These are phyloP conservation scores for Herpetomonas samuelpessoai DNA, from an alignment of 208 protist genomes.

Conservation along the genomic window DNA sequence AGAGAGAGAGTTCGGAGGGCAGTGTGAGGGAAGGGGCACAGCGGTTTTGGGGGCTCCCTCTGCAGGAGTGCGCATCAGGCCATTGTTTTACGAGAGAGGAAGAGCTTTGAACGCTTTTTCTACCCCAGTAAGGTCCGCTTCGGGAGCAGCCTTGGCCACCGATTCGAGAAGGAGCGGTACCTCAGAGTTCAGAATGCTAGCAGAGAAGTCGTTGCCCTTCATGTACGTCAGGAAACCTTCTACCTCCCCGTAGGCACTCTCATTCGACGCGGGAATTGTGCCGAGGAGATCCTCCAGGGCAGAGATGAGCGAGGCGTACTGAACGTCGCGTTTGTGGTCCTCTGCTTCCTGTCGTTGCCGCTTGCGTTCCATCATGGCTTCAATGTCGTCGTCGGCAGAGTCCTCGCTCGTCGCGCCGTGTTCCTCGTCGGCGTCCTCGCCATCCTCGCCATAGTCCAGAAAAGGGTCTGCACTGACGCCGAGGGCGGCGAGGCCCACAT, in stretches of 20 bases:
- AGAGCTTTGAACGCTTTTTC: constrained; percentile 12
- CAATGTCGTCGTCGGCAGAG: constrained; percentile 15
- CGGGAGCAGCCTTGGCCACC: constrained; percentile 46
- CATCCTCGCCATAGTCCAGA: constrained; percentile 6
- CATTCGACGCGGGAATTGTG: constrained; percentile 26
- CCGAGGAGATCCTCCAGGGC: constrained; percentile 38
- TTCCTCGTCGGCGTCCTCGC: constrained; percentile 11
- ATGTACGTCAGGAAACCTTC: constrained; percentile 68
- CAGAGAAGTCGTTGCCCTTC: constrained; percentile 33
- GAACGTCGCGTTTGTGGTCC: constrained; percentile 3
- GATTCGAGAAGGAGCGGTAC: constrained; percentile 57
- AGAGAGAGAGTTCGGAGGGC: too few relatives aligned
- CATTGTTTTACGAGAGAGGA: constrained; percentile 9
- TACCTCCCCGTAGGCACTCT: constrained; percentile 47
- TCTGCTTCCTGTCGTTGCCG: constrained; percentile 14
- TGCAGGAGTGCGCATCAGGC: too few relatives aligned
- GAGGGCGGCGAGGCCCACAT: constrained; percentile 4
- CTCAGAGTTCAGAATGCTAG: constrained; percentile 45
- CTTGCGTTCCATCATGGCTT: constrained; percentile 26
- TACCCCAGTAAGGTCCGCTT: constrained; percentile 31
- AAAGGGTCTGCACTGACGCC: constrained; percentile 1
- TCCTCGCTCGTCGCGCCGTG: constrained; percentile 7
- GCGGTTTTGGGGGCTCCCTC: too few relatives aligned
- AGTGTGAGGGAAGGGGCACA: too few relatives aligned
- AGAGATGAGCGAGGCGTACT: constrained; percentile 13